A percentile compares a stretch with the other conserved stretches of the same genome.
Conservation (phyloP, 305 asterid genomes). For the Euphrasia arctica region DNA sequence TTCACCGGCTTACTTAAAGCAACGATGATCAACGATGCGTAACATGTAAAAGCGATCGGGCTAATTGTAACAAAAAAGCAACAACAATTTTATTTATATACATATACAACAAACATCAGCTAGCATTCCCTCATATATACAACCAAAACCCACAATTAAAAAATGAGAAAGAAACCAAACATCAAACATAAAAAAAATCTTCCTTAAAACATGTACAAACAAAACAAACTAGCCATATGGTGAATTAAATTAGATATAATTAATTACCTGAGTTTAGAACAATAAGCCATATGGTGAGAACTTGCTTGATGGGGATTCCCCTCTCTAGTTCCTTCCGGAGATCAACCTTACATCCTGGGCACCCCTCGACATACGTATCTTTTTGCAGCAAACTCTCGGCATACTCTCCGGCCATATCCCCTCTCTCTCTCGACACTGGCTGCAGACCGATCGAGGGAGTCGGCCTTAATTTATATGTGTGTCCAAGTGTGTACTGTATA, state of each 20-base stretch:
- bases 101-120: too few relatives aligned
- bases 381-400: conserved; percentile 38
- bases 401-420: background rate
- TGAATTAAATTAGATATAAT: too few relatives aligned
- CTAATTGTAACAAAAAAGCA: background rate
- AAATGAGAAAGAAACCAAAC: background rate
- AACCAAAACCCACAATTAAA: background rate
- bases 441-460: too few relatives aligned
- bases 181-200: too few relatives aligned
- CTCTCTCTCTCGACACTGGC: too few relatives aligned
- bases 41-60: background rate
- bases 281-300: conserved; percentile 52
- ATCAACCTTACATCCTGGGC: conserved; percentile 70
- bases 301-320: conserved; percentile 56
- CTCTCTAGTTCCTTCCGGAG: conserved; percentile 33
- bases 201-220: too few relatives aligned
- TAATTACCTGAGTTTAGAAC: conserved; percentile 51
- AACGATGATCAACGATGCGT: too few relatives aligned
- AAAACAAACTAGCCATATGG: too few relatives aligned
- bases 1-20: background rate
- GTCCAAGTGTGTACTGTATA: background rate
- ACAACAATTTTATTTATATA: too few relatives aligned
- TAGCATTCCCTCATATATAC: too few relatives aligned
- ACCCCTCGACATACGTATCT: conserved; percentile 42
- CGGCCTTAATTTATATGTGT: background rate